Evolutionary conservation across 257 asterid genomes (phyloP), one percentile per base, ranked within the genome.

Genomic region (Buddleja alternifolia): DNA sequence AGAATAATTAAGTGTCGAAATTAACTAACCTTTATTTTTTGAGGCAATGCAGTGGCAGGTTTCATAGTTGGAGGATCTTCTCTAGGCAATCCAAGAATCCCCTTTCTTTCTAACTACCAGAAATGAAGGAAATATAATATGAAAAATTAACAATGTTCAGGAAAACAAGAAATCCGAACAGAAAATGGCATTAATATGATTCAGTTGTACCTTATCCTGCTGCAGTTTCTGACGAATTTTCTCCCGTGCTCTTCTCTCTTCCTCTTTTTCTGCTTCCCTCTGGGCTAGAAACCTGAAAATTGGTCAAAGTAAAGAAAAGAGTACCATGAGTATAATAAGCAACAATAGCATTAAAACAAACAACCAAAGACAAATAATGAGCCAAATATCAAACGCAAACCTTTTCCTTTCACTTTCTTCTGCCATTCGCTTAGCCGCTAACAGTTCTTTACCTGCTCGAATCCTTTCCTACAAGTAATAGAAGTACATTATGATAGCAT

Each of bases 321-420:
- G 54, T 37, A 19, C 8, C 15, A 14, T 45, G 32, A 57, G 64
- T 46, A 64, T 40, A 60, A 14, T 60, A 48, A 25, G 65, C 37
- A 24, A 17, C 32, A 65, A 55, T 19, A 63, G 29, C 29, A 70
- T 19, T 42, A 60, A 40, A 57, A 47, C 21, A 53, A 60, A 46
- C 40, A 25, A 29, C 10, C 14, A 1, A 39, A 20, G 46, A 36
- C 15, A 65, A 45, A 44, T 53, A 34, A 40, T 40, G 32, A 44
- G 23, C 11, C 20, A 34, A 60, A 42, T 47, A 54, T 3, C 8
- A 32, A 50, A 61, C 48, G 67, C 81, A 57, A 48, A 88, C 97
- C 84, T 77, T 63, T 76, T 80, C 82, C 90, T 80, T 75, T 86
- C 89, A 77, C 70, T 74, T 74, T 88, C 95, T 87, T 90, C 89